phyloP scores from a whole-genome alignment of 768 basidiomycete genomes.

The Dacryopinax spathularia region DNA sequence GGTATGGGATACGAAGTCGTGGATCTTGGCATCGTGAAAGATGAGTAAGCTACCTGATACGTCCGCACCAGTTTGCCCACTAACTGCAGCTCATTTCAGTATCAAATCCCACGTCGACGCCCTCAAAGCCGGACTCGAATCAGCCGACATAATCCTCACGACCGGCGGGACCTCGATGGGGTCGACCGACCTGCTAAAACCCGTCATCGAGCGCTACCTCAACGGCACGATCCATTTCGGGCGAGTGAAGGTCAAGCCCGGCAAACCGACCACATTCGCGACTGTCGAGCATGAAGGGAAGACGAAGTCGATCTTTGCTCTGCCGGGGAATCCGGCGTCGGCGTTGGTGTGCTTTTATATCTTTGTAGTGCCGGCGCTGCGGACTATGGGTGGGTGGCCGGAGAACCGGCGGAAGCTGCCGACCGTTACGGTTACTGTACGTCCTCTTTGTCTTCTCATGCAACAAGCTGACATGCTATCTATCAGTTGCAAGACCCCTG shows the following conservation, averaged over 20 bases:
- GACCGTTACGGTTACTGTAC: constrained; percentile 48
- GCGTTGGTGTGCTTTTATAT: constrained; percentile 76
- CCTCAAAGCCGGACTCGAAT: constrained; percentile 41
- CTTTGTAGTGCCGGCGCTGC: constrained; percentile 69
- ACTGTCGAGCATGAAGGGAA: constrained; percentile 33
- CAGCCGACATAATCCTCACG: constrained; percentile 62
- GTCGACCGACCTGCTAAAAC: constrained; percentile 71
- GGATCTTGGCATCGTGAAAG: constrained; percentile 67
- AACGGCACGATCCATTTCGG: constrained; percentile 73
- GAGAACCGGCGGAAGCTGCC: constrained; percentile 40
- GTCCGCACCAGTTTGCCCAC: neutral
- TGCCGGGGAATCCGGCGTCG: constrained; percentile 81
- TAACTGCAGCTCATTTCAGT: constrained; percentile 22
- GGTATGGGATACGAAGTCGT: constrained; percentile 61
- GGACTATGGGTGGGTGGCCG: constrained; percentile 57
- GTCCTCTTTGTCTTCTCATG: constrained; percentile 12
- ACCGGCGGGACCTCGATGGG: constrained; percentile 93
- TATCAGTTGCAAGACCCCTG: constrained; percentile 1
- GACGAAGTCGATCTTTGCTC: constrained; percentile 58
- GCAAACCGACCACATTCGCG: constrained; percentile 85
- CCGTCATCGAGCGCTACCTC: constrained; percentile 69
- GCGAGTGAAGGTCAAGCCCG: constrained; percentile 63
- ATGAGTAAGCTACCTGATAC: constrained; percentile 36
- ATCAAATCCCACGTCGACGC: constrained; percentile 43
- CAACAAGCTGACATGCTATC: neutral